A percentile compares a stretch with the other conserved stretches of the same genome.
Conservation (phyloP, 2,329 filamentous ascomycete species). For the Cytospora piceicola region DNA sequence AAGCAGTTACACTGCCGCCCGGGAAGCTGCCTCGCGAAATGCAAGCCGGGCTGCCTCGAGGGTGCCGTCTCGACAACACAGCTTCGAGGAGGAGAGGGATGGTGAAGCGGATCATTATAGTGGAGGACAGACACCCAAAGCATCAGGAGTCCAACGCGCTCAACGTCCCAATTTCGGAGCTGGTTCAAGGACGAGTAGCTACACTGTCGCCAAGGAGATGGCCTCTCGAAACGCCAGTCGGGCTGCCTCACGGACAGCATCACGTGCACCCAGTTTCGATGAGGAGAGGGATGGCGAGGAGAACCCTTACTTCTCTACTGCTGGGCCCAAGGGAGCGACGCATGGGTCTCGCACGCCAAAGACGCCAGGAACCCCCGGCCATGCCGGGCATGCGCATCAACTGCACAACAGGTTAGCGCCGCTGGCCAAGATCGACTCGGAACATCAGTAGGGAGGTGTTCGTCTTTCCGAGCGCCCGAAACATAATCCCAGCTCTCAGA, state of each 20-base stretch:
- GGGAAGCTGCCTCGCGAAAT: slow-evolving; percentile 12
- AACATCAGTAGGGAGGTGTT: slow-evolving; percentile 24
- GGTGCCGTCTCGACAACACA: slow-evolving; percentile 7
- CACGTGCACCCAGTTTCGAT: slow-evolving; percentile 26
- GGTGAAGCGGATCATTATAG: not conserved
- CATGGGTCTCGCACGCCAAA: slow-evolving; percentile 10
- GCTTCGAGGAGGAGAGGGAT: slow-evolving; percentile 15
- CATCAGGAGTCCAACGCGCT: not conserved
- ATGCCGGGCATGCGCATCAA: slow-evolving; percentile 23
- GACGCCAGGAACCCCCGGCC: not conserved
- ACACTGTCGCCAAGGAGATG: slow-evolving; percentile 21
- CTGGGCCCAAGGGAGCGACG: not conserved
- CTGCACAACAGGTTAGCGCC: slow-evolving; percentile 23
- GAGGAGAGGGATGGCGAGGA: slow-evolving; percentile 15
- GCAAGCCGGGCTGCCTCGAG: slow-evolving; percentile 20
- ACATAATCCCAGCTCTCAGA: not conserved
- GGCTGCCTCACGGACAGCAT: slow-evolving; percentile 21
- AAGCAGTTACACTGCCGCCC: slow-evolving; percentile 26
- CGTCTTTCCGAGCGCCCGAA: not conserved
- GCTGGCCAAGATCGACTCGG: slow-evolving; percentile 28
- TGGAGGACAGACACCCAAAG: not conserved
- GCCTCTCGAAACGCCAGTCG: slow-evolving; percentile 17
- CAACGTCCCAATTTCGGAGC: slow-evolving; percentile 24
- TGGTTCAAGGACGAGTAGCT: slow-evolving; percentile 25
- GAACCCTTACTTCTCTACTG: slow-evolving; percentile 7